Evolutionary conservation across 2,329 filamentous ascomycete genomes (phyloP), one percentile per base, ranked within the genome.

Genomic region (Xylaria sp.): DNA sequence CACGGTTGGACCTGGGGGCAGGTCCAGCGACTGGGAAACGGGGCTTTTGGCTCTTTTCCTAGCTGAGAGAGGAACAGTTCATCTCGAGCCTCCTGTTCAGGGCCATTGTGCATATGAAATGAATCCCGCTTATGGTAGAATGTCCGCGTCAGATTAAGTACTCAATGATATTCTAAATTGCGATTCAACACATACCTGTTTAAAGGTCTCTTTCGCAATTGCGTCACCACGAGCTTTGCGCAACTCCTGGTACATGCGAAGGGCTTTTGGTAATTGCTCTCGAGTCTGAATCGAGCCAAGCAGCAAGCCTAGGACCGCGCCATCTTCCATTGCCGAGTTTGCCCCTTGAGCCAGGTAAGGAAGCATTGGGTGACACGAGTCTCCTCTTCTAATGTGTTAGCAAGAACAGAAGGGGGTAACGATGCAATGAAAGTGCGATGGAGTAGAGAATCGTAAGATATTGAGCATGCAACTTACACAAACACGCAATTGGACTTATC

Each of bases 241-340:
- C 69, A 87, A 69, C 13, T 75, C 74, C 65, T 87, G 80, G 73
- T 87, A 88, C 66, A 84, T 73, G 31, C 73, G 74, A 20, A 85
- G 75, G 0, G 81, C 83, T n/a, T 81, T 79, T 0, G 82, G 82
- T 1, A 89, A 67, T 34, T 86, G 82, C 0, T 84, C 80, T 56
- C 81, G 84, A 0, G 77, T 78, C 41, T 81, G 78, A 10, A 90
- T 80, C 2, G 84, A 81, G 0, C 85, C 84, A 0, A 92, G 79
- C 1, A 92, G 74, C 0, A 84, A 81, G 0, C 90, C 90, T 0
- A 92, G 79, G 0, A 91, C 89, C 0, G 90, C 89, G 0, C 90
- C 90, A 63, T 93, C 91, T 75, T 93, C 90, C 0, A 93, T 82
- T 0, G 88, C 87, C 0, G 86, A 89, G 75, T 91, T 91, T 15